These are phyloP conservation scores for Cladosporium sp. DNA, from an alignment of 2,329 filamentous ascomycete species.

Conservation along the genomic window DNA sequence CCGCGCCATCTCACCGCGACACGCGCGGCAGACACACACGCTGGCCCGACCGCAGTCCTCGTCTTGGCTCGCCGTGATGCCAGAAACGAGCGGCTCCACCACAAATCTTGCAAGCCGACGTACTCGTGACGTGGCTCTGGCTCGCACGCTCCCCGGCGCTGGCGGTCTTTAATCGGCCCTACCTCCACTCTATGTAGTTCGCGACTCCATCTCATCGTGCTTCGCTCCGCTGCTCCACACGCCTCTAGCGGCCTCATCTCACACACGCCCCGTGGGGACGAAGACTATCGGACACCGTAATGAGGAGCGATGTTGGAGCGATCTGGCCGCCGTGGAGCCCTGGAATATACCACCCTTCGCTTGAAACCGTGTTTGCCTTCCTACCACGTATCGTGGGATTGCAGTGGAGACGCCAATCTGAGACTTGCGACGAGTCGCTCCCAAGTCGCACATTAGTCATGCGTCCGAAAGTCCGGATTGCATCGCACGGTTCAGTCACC, in stretches of 20 bases:
- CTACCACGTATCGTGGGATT: too few species aligned
- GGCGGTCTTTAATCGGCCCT: background rate
- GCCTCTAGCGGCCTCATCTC: background rate
- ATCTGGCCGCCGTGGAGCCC: too few species aligned
- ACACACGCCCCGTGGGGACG: too few species aligned
- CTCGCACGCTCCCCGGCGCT: background rate
- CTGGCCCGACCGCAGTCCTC: background rate
- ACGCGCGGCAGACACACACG: background rate
- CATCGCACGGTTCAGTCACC: too few species aligned
- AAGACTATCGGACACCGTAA: too few species aligned
- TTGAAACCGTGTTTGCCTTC: too few species aligned
- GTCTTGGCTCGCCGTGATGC: background rate
- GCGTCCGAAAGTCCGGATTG: too few species aligned
- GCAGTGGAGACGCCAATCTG: too few species aligned
- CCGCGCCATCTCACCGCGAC: background rate
- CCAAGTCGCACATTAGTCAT: too few species aligned
- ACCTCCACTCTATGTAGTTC: background rate
- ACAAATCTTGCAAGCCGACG: background rate
- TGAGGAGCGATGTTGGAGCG: too few species aligned
- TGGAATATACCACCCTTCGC: too few species aligned
- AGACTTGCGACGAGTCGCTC: too few species aligned
- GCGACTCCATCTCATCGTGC: background rate
- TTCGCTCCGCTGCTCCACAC: background rate
- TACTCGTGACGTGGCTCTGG: background rate
- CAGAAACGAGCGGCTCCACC: background rate